These are phyloP conservation scores for Trametes elegans DNA, from an alignment of 768 basidiomycete genomes.

Conservation along the genomic window DNA sequence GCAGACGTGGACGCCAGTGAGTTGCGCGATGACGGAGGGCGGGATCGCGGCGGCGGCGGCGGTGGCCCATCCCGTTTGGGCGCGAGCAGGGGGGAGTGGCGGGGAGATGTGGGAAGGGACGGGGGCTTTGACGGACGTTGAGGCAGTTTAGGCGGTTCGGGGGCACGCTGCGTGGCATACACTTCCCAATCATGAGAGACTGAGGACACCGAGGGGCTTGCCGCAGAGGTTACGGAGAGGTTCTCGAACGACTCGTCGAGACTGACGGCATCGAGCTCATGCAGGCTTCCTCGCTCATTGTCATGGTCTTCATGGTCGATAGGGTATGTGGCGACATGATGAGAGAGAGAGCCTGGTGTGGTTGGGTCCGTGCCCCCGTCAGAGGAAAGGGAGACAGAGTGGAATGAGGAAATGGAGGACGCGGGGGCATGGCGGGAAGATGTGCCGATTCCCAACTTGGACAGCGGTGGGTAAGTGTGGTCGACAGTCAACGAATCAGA, in stretches of 20 bases:
- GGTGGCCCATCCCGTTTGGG: slow-evolving; percentile 23
- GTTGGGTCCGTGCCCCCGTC: slow-evolving; percentile 40
- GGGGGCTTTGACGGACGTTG: slow-evolving; percentile 25
- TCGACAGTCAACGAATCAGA: slow-evolving; percentile 55
- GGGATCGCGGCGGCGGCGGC: slow-evolving; percentile 23
- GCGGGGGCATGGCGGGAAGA: slow-evolving; percentile 51
- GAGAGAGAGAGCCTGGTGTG: slow-evolving; percentile 23
- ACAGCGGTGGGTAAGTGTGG: slow-evolving; percentile 53
- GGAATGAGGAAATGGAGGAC: slow-evolving; percentile 80
- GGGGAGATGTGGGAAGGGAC: slow-evolving; percentile 16
- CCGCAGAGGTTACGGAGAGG: slow-evolving; percentile 51
- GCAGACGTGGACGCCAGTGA: slow-evolving; percentile 31
- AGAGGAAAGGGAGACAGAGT: slow-evolving; percentile 78
- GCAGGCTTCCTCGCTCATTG: slow-evolving; percentile 8
- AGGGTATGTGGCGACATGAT: slow-evolving; percentile 38
- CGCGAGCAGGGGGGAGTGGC: slow-evolving; percentile 14
- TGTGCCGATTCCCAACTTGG: slow-evolving; percentile 34
- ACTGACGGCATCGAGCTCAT: slow-evolving; percentile 51
- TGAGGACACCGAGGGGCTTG: slow-evolving; percentile 50
- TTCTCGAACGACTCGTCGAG: slow-evolving; percentile 75
- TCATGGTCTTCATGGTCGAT: slow-evolving; percentile 36
- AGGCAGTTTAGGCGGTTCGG: slow-evolving; percentile 31
- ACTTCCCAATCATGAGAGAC: slow-evolving; percentile 31
- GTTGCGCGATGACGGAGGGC: slow-evolving; percentile 35
- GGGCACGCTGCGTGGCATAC: slow-evolving; percentile 13